These are phyloP conservation scores for Cladosporium oxysporum DNA, from an alignment of 2,329 filamentous ascomycete genomes.

Conservation along the genomic window DNA sequence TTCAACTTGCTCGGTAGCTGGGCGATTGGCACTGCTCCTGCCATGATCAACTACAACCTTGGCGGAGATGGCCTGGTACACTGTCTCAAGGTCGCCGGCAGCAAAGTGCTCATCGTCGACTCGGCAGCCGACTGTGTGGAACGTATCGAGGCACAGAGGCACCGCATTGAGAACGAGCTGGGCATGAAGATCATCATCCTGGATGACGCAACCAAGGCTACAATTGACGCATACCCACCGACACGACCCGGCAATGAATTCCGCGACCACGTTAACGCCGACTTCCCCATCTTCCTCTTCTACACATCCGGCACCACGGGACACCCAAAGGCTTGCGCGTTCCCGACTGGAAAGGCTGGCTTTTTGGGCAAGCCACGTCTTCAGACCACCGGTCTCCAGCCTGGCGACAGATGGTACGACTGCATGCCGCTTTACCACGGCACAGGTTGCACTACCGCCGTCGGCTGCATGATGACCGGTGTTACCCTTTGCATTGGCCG, in stretches of 20 bases:
- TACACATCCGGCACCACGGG: constrained; percentile 79
- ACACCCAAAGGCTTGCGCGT: constrained; percentile 68
- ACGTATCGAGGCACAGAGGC: constrained; percentile 56
- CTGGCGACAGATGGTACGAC: constrained; percentile 67
- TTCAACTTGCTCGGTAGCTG: constrained; percentile 35
- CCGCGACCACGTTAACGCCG: constrained; percentile 52
- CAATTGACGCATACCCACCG: constrained; percentile 51
- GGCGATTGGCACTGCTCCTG: constrained; percentile 37
- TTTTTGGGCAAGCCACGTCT: constrained; percentile 41
- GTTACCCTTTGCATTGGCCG: constrained; percentile 63
- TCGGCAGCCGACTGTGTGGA: constrained; percentile 53
- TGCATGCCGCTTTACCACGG: constrained; percentile 80
- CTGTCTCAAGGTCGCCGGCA: constrained; percentile 40
- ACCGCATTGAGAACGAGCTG: constrained; percentile 55
- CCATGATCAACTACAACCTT: constrained; percentile 42
- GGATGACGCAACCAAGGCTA: constrained; percentile 50
- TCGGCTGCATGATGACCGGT: constrained; percentile 57
- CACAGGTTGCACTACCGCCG: constrained; percentile 64
- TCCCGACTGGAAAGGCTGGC: constrained; percentile 55
- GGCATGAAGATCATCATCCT: constrained; percentile 61
- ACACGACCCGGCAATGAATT: constrained; percentile 58
- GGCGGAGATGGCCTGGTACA: constrained; percentile 38
- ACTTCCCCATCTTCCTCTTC: constrained; percentile 64
- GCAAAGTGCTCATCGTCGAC: constrained; percentile 49
- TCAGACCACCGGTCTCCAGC: constrained; percentile 38